These are phyloP conservation scores for Ophiostoma montium DNA, from an alignment of 2,329 filamentous ascomycete genomes.

Conservation along the genomic window DNA sequence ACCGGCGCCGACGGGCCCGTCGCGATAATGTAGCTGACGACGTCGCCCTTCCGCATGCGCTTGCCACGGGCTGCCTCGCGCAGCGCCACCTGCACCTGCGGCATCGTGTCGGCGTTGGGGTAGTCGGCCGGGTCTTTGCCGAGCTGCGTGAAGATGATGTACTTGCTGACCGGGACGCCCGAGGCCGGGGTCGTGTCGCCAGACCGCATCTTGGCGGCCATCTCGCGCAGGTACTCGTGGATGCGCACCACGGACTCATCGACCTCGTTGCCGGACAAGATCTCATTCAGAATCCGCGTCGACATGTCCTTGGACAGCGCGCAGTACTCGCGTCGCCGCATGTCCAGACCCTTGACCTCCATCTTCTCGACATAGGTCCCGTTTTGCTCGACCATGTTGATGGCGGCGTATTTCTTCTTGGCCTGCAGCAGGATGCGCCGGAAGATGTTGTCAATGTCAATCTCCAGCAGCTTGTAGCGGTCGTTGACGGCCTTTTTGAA, in stretches of 20 bases:
- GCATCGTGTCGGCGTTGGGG: slow-evolving; percentile 88
- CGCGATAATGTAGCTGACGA: slow-evolving; percentile 92
- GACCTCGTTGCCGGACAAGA: slow-evolving; percentile 83
- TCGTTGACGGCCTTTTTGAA: slow-evolving; percentile 96
- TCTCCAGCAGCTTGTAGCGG: slow-evolving; percentile 81
- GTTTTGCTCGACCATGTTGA: slow-evolving; percentile 81
- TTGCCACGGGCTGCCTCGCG: slow-evolving; percentile 79
- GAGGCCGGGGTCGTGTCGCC: slow-evolving; percentile 34
- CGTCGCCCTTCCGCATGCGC: slow-evolving; percentile 79
- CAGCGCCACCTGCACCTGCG: slow-evolving; percentile 88
- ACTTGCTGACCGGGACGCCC: slow-evolving; percentile 57
- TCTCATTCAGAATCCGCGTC: slow-evolving; percentile 76
- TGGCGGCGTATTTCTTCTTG: slow-evolving; percentile 98
- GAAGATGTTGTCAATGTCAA: slow-evolving; percentile 97
- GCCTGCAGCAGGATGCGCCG: slow-evolving; percentile 83
- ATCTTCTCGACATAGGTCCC: slow-evolving; percentile 80
- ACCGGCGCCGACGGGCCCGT: slow-evolving; percentile 28
- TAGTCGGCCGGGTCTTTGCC: slow-evolving; percentile 90
- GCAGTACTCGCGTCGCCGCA: slow-evolving; percentile 96
- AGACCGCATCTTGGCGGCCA: slow-evolving; percentile 76
- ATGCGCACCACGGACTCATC: slow-evolving; percentile 80
- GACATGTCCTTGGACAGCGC: slow-evolving; percentile 91
- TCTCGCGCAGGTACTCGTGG: slow-evolving; percentile 80
- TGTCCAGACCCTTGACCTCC: slow-evolving; percentile 95
- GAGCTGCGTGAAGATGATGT: slow-evolving; percentile 95